Conservation (phyloP, 2,329 filamentous ascomycete genomes). For the Colletotrichum musicola region DNA sequence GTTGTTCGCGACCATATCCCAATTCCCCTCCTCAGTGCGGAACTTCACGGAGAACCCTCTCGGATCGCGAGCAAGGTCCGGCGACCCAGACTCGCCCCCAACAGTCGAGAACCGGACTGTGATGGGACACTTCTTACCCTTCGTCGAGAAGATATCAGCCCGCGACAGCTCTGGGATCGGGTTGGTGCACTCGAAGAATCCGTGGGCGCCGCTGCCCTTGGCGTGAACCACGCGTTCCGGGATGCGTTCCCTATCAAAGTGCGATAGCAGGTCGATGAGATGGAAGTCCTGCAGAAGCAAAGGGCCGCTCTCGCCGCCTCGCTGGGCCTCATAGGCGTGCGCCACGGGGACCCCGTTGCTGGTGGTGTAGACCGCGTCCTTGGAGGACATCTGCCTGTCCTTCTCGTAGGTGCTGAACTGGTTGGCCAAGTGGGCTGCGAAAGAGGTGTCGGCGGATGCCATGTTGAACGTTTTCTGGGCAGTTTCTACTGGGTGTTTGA, state of each 20-base stretch:
- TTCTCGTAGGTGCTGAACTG: constrained; percentile 55
- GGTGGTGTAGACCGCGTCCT: constrained; percentile 63
- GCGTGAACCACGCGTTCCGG: constrained; percentile 41
- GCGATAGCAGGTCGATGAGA: constrained; percentile 70
- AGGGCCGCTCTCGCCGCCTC: constrained; percentile 69
- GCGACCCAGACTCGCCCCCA: constrained; percentile 72
- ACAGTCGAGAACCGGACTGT: constrained; percentile 74
- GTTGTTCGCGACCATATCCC: constrained; percentile 56
- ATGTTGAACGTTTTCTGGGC: constrained; percentile 21
- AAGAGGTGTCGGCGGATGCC: constrained; percentile 50
- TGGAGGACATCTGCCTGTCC: constrained; percentile 54
- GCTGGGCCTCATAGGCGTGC: constrained; percentile 69
- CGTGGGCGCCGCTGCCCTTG: constrained; percentile 55
- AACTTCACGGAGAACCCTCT: constrained; percentile 67
- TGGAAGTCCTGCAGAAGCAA: constrained; percentile 71
- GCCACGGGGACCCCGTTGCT: constrained; percentile 68
- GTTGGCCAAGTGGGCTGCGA: constrained; percentile 51
- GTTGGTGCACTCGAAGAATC: constrained; percentile 67
- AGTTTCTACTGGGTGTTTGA: constrained; percentile 3
- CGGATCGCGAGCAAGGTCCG: constrained; percentile 75
- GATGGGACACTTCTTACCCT: constrained; percentile 62
- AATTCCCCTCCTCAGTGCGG: constrained; percentile 45
- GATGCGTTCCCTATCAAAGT: constrained; percentile 70
- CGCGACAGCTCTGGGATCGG: constrained; percentile 67
- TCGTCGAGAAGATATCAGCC: constrained; percentile 61